phyloP scores from a whole-genome alignment of 139 green algal species.

The Volvox reticuliferus region DNA sequence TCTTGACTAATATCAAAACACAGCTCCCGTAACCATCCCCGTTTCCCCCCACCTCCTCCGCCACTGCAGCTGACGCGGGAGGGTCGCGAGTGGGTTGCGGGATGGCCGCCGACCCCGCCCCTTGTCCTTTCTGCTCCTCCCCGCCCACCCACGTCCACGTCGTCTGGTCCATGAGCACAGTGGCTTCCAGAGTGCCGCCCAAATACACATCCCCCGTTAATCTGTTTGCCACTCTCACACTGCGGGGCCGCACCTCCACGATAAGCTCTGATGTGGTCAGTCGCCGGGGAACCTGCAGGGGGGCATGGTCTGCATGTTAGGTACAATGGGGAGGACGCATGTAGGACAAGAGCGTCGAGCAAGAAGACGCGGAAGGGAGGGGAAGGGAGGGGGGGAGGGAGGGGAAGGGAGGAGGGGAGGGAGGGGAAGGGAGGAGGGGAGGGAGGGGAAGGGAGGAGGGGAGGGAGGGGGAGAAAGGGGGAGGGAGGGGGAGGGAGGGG shows the following conservation, averaged over 20 bases:
- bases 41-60: neutral
- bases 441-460: neutral
- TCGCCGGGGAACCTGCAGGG: slow-evolving; percentile 13
- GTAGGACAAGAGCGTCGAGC: too few species aligned
- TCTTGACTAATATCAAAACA: slow-evolving; percentile 24
- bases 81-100: neutral
- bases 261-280: slow-evolving; percentile 45
- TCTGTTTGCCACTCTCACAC: slow-evolving; percentile 22
- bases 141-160: slow-evolving; percentile 2
- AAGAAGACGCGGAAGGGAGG: too few species aligned
- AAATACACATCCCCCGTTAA: slow-evolving; percentile 68
- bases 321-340: too few species aligned
- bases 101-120: neutral
- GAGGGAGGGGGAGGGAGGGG: neutral
- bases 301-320: too few species aligned
- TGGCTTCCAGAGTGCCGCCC: slow-evolving; percentile 73
- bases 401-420: too few species aligned
- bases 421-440: neutral
- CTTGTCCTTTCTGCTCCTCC: too few species aligned
- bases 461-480: neutral
- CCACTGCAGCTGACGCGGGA: neutral
- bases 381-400: too few species aligned
- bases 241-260: slow-evolving; percentile 62
- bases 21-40: neutral
- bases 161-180: slow-evolving; percentile 75